phyloP scores from a whole-genome alignment of 129 eudicot species.

The Flaveria robusta region DNA sequence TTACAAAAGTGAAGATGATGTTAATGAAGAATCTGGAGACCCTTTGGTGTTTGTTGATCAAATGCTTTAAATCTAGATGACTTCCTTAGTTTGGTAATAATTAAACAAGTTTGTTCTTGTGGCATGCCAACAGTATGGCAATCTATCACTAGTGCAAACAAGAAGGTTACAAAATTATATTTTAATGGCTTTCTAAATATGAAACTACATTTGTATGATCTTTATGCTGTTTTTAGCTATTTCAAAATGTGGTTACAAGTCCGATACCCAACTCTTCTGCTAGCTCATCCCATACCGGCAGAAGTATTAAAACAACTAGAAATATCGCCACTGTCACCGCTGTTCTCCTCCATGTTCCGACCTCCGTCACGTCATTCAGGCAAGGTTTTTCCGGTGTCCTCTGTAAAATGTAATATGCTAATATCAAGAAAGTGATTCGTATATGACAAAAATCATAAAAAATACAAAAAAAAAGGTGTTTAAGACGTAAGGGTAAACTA shows the following conservation, averaged over 20 bases:
- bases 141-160: conserved; percentile 12
- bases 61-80: conserved; percentile 26
- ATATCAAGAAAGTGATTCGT: background rate
- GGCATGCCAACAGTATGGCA: conserved; percentile 19
- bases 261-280: conserved; percentile 99
- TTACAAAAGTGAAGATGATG: conserved; percentile 20
- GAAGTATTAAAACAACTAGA: conserved; percentile 72
- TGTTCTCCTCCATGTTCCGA: conserved; percentile 86
- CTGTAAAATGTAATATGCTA: conserved; percentile 43
- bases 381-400: conserved; percentile 93
- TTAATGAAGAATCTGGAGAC: conserved; percentile 36
- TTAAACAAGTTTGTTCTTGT: conserved; percentile 8
- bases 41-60: conserved; percentile 48
- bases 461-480: background rate
- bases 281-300: conserved; percentile 95
- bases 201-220: conserved; percentile 19
- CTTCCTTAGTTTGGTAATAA: background rate
- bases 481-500: background rate
- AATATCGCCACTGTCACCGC: conserved; percentile 48
- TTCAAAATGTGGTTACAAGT: conserved; percentile 69
- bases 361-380: conserved; percentile 88
- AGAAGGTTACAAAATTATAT: background rate
- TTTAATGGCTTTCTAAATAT: conserved; percentile 26
- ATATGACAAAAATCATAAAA: background rate
- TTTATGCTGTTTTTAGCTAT: conserved; percentile 14